Percentiles rank a stretch among this genome's conserved stretches.
Evolutionary conservation across 2,329 filamentous ascomycete species (phyloP).

Genomic region (Colletotrichum spaethianum): DNA sequence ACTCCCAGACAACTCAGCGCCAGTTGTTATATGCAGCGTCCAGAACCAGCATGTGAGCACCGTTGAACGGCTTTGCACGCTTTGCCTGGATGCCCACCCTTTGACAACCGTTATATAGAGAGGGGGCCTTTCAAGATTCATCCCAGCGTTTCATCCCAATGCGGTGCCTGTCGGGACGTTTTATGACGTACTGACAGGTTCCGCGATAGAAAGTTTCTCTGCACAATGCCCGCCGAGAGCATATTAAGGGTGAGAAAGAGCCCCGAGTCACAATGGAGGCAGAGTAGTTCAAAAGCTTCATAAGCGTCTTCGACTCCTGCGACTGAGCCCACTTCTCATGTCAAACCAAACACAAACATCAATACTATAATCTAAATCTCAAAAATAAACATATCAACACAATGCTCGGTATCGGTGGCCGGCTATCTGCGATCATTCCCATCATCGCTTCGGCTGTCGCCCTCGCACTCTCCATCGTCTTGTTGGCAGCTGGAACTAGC

Average conservation of each 20-base stretch:
- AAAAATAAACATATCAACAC: not conserved
- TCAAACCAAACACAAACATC: not conserved
- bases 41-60: not conserved
- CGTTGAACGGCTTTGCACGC: constrained; percentile 1
- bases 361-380: not conserved
- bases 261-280: not conserved
- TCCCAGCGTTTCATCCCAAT: constrained; percentile 41
- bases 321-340: not conserved
- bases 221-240: constrained; percentile 20
- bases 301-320: not conserved
- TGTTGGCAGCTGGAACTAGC: constrained; percentile 31
- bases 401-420: constrained; percentile 36
- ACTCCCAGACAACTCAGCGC: constrained; percentile 24
- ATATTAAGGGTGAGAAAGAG: constrained; percentile 31
- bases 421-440: constrained; percentile 34
- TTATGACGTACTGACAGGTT: constrained; percentile 39
- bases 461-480: constrained; percentile 54
- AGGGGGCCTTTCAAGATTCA: constrained; percentile 21
- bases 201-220: constrained; percentile 25
- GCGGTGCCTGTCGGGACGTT: constrained; percentile 14
- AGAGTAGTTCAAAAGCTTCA: not conserved
- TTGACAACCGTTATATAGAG: constrained; percentile 9
- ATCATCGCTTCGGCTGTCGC: constrained; percentile 34
- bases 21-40: constrained; percentile 1
- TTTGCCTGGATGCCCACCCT: not conserved